Evolutionary conservation across 2,329 filamentous ascomycete genomes (phyloP), one percentile per base, ranked within the genome.

Genomic region (Aspergillus quadricinctus): DNA sequence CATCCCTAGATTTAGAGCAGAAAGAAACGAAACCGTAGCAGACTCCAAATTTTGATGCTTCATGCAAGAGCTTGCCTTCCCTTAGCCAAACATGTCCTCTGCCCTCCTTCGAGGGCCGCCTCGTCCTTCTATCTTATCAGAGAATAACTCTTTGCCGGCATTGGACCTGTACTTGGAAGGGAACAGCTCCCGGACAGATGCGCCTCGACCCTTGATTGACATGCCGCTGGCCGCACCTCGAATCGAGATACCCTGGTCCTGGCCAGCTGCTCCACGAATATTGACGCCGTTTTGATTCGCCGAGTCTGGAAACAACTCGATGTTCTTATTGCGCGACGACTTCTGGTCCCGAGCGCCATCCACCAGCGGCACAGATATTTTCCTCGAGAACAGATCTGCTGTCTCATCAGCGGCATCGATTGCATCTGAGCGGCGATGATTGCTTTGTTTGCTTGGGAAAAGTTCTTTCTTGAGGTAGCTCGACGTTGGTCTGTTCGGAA

Each of bases 41-140:
- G 11, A 27, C 25, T 40, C 29, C 41, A 50, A 14, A 28, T 19
- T 25, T 11, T 48, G 5, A 5, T 17, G 35, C n/a, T 35, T 37
- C 5, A 6, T 49, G 17, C 48, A 27, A 29, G 46, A 9, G 21
- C 9, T 43, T 46, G 17, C 43, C n/a, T 21, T 9, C n/a, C 31
- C 28, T 81, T 72, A 91, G 59, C 81, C 79, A 69, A 91, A 92
- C 61, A 89, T 77, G 73, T 92, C 89, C 64, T 90, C 87, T 0
- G 89, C 89, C 67, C 79, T 85, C 64, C 87, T 83, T 61, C 89
- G 82, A 59, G 78, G 80, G 57, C 80, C 78, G 14, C 82, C 79
- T 59, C 85, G 78, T 2, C 82, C 83, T 53, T 84, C 81, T 27
- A 85, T 66, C 60, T 77, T 84, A 57, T 85, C 81, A 1, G 81